phyloP scores from a whole-genome alignment of 768 basidiomycete species.

The Terana coerulea region DNA sequence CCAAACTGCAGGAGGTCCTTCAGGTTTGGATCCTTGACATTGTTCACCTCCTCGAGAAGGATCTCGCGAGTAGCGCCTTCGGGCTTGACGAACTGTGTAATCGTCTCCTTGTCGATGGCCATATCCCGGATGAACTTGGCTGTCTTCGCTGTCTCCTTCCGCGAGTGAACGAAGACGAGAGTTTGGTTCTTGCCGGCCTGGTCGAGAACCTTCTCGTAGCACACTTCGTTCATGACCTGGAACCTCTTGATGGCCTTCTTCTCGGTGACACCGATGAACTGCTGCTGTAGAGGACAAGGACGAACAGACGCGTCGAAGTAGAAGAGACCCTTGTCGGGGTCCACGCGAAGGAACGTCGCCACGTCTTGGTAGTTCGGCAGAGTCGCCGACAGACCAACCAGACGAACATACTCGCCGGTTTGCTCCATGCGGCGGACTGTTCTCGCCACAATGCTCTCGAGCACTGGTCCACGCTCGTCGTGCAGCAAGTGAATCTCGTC shows the following conservation, averaged over 20 bases:
- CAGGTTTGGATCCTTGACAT: slow-evolving; percentile 79
- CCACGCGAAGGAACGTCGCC: slow-evolving; percentile 93
- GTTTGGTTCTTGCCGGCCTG: slow-evolving; percentile 89
- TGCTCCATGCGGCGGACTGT: slow-evolving; percentile 95
- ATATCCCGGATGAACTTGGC: slow-evolving; percentile 91
- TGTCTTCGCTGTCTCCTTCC: slow-evolving; percentile 98
- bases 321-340: slow-evolving; percentile 88
- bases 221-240: slow-evolving; percentile 97
- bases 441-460: slow-evolving; percentile 87
- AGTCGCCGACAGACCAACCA: slow-evolving; percentile 94
- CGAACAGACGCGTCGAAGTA: slow-evolving; percentile 95
- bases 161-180: slow-evolving; percentile 95
- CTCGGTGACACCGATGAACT: slow-evolving; percentile 97
- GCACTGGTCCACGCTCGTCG: slow-evolving; percentile 95
- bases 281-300: slow-evolving; percentile 92
- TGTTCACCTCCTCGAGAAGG: slow-evolving; percentile 75
- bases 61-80: slow-evolving; percentile 92
- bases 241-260: slow-evolving; percentile 99
- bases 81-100: slow-evolving; percentile 92
- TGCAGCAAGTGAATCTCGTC: slow-evolving; percentile 98
- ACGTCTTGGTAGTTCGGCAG: slow-evolving; percentile 99
- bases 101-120: slow-evolving; percentile 95
- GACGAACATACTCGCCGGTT: slow-evolving; percentile 86
- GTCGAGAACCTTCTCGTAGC: slow-evolving; percentile 97
- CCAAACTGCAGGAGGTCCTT: slow-evolving; percentile 93